phyloP scores from a whole-genome alignment of 2,329 filamentous ascomycete genomes.

The Drechslerella dactyloides region DNA sequence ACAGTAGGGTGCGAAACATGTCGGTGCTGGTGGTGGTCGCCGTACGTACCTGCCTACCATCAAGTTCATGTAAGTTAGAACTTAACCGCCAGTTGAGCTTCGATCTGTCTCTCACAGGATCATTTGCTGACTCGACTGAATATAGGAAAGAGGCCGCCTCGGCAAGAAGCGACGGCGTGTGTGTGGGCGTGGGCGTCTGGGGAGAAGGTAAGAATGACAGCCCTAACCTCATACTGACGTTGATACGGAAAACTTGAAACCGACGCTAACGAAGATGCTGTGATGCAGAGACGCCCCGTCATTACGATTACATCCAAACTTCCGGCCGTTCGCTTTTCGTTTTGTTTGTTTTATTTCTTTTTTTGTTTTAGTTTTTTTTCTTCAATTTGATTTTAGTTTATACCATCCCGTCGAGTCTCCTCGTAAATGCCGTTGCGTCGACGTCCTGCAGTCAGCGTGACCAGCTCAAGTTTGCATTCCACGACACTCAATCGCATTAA shows the following conservation, averaged over 20 bases:
- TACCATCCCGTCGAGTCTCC: background rate
- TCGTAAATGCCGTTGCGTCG: constrained; percentile 3
- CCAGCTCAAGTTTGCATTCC: constrained; percentile 17
- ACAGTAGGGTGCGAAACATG: constrained; percentile 11
- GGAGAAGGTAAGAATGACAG: background rate
- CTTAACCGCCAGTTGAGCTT: too few species aligned
- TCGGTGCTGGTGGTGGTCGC: constrained; percentile 15
- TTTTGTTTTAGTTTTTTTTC: background rate
- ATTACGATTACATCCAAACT: background rate
- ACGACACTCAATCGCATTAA: constrained; percentile 34
- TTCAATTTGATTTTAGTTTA: background rate
- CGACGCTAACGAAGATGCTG: background rate
- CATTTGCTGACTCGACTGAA: too few species aligned
- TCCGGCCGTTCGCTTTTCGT: background rate
- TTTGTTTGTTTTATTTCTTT: constrained; percentile 4
- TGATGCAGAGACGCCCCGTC: background rate
- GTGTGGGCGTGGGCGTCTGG: background rate
- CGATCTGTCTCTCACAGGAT: too few species aligned
- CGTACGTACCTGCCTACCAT: background rate
- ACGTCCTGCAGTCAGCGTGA: constrained; percentile 5
- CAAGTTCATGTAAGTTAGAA: too few species aligned
- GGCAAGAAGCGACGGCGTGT: background rate
- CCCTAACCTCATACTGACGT: background rate
- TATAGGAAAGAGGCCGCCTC: too few species aligned
- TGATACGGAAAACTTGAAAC: background rate